A percentile compares a stretch with the other conserved stretches of the same genome.
phyloP scores from a whole-genome alignment of 768 basidiomycete genomes.

The Gloeopeniophorella convolvens region DNA sequence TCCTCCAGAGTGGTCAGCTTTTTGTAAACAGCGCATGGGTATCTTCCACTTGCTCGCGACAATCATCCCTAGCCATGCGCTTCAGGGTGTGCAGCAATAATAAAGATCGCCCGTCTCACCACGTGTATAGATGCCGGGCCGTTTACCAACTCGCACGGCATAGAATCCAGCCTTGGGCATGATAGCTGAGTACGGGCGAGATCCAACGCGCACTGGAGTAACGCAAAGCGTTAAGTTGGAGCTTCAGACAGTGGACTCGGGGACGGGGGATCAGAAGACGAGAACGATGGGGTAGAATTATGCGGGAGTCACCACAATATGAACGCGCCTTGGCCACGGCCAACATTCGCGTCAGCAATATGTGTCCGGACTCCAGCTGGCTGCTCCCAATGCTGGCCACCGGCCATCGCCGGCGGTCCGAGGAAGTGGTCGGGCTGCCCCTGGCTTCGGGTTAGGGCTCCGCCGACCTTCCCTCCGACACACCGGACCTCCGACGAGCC shows the following conservation, averaged over 20 bases:
- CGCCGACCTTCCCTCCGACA: not conserved
- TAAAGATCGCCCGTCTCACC: constrained; percentile 38
- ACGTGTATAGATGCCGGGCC: constrained; percentile 64
- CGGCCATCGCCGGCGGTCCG: not conserved
- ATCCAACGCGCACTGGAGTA: not conserved
- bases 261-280: not conserved
- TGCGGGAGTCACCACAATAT: constrained; percentile 4
- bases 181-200: not conserved
- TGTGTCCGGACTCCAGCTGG: too few relatives aligned
- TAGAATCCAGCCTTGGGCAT: constrained; percentile 45
- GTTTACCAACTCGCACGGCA: constrained; percentile 61
- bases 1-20: constrained; percentile 53
- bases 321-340: not conserved
- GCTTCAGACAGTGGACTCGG: not conserved
- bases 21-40: constrained; percentile 53
- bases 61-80: constrained; percentile 56
- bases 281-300: not conserved
- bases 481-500: too few relatives aligned
- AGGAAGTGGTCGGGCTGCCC: too few relatives aligned
- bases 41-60: constrained; percentile 64
- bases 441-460: too few relatives aligned
- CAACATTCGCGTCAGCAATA: too few relatives aligned
- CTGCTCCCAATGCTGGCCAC: too few relatives aligned
- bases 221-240: not conserved
- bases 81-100: constrained; percentile 1